phyloP scores from a whole-genome alignment of 2,329 filamentous ascomycete genomes.

The Curvularia hawaiiensis region DNA sequence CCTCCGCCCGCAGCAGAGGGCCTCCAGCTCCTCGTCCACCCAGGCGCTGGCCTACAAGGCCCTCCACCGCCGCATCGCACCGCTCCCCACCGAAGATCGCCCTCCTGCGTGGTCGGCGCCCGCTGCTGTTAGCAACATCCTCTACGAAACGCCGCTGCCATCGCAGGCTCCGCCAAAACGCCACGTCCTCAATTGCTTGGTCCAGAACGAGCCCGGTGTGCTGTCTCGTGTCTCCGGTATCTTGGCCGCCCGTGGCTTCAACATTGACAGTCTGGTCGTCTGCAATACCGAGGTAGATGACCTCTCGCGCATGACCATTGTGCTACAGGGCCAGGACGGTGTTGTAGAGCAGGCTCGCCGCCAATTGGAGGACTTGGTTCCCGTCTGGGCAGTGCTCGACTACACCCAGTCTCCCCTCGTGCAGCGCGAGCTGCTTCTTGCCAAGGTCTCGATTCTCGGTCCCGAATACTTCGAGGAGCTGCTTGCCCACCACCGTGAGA shows the following conservation, averaged over 20 bases:
- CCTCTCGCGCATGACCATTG: conserved; percentile 97
- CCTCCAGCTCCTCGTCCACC: conserved; percentile 70
- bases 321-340: conserved; percentile 92
- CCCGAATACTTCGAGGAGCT: conserved; percentile 99
- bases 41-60: conserved; percentile 97
- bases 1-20: conserved; percentile 39
- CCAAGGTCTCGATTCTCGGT: conserved; percentile 95
- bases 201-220: conserved; percentile 98
- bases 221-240: conserved; percentile 96
- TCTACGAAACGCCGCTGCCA: conserved; percentile 94
- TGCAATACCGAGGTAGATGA: conserved; percentile 98
- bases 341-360: conserved; percentile 96
- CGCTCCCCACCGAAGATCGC: conserved; percentile 76
- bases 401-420: conserved; percentile 93
- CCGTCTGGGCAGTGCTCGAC: conserved; percentile 97
- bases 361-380: conserved; percentile 94
- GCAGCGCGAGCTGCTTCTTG: conserved; percentile 91
- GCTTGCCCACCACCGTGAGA: conserved; percentile 92
- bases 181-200: conserved; percentile 96
- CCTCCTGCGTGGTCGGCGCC: conserved; percentile 85
- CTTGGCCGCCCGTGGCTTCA: conserved; percentile 94
- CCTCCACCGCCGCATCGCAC: conserved; percentile 85
- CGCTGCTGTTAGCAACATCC: conserved; percentile 94
- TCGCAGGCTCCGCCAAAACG: conserved; percentile 85
- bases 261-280: conserved; percentile 97